Percentiles rank a stretch among this genome's conserved stretches.
Conservation (phyloP, 257 asterid species). For the Solanum appendiculatum region DNA sequence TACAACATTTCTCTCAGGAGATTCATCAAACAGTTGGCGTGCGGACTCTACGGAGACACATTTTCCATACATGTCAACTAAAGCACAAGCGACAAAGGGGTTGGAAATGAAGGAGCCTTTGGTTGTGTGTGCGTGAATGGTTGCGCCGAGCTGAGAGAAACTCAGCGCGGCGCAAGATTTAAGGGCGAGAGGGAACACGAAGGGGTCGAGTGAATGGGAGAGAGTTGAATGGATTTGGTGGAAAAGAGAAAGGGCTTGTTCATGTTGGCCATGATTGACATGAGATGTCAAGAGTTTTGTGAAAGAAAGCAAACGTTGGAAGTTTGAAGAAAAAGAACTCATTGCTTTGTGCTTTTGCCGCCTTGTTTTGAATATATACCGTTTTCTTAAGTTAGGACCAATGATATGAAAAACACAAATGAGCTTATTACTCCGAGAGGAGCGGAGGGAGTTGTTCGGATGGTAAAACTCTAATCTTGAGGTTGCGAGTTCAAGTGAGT, state of each 20-base stretch:
- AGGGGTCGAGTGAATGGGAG: constrained; percentile 25
- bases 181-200: constrained; percentile 38
- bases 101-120: constrained; percentile 18
- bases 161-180: constrained; percentile 28
- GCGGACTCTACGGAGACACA: constrained; percentile 20
- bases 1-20: constrained; percentile 24
- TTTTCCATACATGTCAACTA: constrained; percentile 34
- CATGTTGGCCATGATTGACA: constrained; percentile 35
- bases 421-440: too few species aligned
- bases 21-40: constrained; percentile 33
- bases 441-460: too few species aligned
- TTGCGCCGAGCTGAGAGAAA: constrained; percentile 18
- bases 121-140: constrained; percentile 20
- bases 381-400: too few species aligned
- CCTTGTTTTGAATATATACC: background rate
- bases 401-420: too few species aligned
- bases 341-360: background rate
- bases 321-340: constrained; percentile 27
- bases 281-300: constrained; percentile 34
- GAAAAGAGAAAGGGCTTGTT: constrained; percentile 29
- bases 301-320: constrained; percentile 27
- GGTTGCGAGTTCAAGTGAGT: too few species aligned
- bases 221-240: constrained; percentile 26
- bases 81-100: constrained; percentile 37
- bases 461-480: too few species aligned